Percentiles rank a stretch among this genome's conserved stretches.
Evolutionary conservation across 2,329 filamentous ascomycete genomes (phyloP).

Genomic region (Botrytis sinoallii): DNA sequence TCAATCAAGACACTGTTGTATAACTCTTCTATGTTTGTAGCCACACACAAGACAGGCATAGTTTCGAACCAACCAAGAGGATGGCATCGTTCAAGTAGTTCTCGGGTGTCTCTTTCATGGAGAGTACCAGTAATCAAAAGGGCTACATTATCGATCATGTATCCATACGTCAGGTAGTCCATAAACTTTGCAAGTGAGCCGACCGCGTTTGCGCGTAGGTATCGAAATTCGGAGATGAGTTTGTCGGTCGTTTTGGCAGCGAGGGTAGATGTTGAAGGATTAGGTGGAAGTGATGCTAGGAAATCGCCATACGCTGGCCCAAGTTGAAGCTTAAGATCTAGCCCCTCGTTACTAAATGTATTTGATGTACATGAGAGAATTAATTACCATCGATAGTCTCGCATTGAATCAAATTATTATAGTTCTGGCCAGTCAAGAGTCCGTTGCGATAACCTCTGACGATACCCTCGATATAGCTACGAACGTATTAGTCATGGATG

Average conservation of each 20-base stretch:
- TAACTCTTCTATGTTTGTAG: slow-evolving; percentile 96
- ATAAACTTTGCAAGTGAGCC: slow-evolving; percentile 92
- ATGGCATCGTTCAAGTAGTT: slow-evolving; percentile 92
- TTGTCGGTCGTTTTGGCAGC: slow-evolving; percentile 97
- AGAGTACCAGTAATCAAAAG: slow-evolving; percentile 96
- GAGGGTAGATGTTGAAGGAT: slow-evolving; percentile 92
- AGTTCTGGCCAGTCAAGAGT: slow-evolving; percentile 85
- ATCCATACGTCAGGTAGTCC: slow-evolving; percentile 97
- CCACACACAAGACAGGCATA: slow-evolving; percentile 95
- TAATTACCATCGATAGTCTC: slow-evolving; percentile 87
- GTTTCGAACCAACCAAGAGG: slow-evolving; percentile 99
- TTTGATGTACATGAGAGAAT: background rate
- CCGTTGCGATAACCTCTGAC: slow-evolving; percentile 95
- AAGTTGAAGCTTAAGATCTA: slow-evolving; percentile 97
- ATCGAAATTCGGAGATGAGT: slow-evolving; percentile 94
- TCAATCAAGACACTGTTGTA: slow-evolving; percentile 98
- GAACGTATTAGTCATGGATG: slow-evolving; percentile 24
- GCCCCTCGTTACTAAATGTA: slow-evolving; percentile 22
- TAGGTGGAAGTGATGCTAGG: slow-evolving; percentile 87
- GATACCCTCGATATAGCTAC: slow-evolving; percentile 93
- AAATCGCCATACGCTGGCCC: slow-evolving; percentile 97
- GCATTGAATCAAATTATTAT: slow-evolving; percentile 95
- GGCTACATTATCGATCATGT: slow-evolving; percentile 99
- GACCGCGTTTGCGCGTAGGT: slow-evolving; percentile 88
- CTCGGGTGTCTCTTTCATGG: slow-evolving; percentile 93